Conservation (phyloP, 2,329 filamentous ascomycete species). For the Fusarium luffae region DNA sequence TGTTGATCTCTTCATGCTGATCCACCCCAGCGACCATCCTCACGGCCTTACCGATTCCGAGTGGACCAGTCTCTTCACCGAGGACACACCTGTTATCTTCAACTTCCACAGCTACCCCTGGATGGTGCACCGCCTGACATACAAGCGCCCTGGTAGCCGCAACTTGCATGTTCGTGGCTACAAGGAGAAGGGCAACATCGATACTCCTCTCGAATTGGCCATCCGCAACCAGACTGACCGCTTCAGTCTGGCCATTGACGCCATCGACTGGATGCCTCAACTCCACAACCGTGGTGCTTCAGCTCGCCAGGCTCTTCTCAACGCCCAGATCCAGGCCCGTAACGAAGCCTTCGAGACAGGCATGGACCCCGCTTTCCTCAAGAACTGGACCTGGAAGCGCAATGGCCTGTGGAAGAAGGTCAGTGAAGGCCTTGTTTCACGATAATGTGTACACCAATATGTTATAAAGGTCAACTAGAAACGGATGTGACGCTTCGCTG, state of each 20-base stretch:
- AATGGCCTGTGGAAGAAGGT: conserved; percentile 53
- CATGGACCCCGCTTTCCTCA: conserved; percentile 73
- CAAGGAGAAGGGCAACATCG: conserved; percentile 86
- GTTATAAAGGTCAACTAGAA: conserved; percentile 8
- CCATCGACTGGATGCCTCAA: conserved; percentile 73
- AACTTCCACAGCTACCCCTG: conserved; percentile 89
- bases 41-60: conserved; percentile 76
- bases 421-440: conserved; percentile 38
- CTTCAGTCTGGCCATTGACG: conserved; percentile 80
- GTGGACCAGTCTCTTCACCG: conserved; percentile 77
- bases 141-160: conserved; percentile 75
- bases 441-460: conserved; percentile 31
- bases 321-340: conserved; percentile 71
- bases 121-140: conserved; percentile 81
- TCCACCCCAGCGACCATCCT: conserved; percentile 75
- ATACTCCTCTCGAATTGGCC: conserved; percentile 81
- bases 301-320: conserved; percentile 71
- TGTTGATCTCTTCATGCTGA: conserved; percentile 84
- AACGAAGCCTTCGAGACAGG: conserved; percentile 76
- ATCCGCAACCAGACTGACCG: conserved; percentile 82
- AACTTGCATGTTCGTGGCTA: conserved; percentile 82
- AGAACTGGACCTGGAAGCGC: conserved; percentile 73
- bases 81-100: conserved; percentile 78
- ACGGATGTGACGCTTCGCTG: conserved; percentile 2
- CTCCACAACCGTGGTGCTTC: conserved; percentile 72